Base-by-base conservation (phyloP, 331 rosid genomes). In the Quercus tomentella region DNA sequence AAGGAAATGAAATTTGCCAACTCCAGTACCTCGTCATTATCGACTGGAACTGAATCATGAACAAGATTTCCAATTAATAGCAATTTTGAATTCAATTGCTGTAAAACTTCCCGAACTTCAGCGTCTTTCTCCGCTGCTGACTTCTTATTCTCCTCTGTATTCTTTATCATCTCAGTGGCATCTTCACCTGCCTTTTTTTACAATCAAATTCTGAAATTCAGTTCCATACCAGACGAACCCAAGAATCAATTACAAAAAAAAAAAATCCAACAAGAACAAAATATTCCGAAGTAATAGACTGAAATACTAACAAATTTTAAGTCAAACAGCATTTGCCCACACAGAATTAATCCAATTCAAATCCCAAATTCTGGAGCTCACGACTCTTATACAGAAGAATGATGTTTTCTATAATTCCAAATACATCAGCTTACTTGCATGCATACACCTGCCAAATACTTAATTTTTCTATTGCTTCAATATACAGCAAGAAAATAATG, bases 61-160 rank as follows among this genome's bases (percentile, higher is more conserved):
- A 95, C 89, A 22, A 95, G 98, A 86, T 95, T 95, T 88, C 97
- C 98, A 73, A 93, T 83, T 5, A 81, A 76, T 83, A 93, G 96
- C 90, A 91, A 83, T 78, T 84, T 91, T 7, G 89, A 72, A 84
- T 93, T 89, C 84, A 95, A 72, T 51, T 71, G 85, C 10, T 75
- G 76, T 0, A 72, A 66, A 60, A 90, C 86, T 35, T 95, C 99
- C 72, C 68, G 70, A 70, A 88, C 96, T 82, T 95, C 97, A 76
- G 71, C 85, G 26, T 95, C 97, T 84, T 93, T 93, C 78, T 88
- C 96, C 8, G 94, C 88, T 0, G 86, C 79, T 70, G 52, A 69
- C 78, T 71, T 91, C 78, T 89, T 91, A 16, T 82, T 87, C 57
- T 86, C 91, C 72, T 91, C 96, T 0, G 97, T 91, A 20, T 87